A percentile compares a stretch with the other conserved stretches of the same genome.
phyloP scores from a whole-genome alignment of 2,329 filamentous ascomycete genomes.

The Fusarium pseudoanthophilum region DNA sequence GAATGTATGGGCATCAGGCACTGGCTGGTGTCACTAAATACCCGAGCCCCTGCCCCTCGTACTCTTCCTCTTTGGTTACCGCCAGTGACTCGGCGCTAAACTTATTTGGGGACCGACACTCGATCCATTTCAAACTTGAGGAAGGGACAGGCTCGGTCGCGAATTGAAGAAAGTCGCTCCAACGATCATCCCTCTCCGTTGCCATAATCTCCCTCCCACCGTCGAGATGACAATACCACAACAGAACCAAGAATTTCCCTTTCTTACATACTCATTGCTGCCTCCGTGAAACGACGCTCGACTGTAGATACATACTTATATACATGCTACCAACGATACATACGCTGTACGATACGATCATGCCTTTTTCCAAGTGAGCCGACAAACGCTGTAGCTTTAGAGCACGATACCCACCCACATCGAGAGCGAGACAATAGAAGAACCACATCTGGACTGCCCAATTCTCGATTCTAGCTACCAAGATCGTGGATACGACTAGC shows the following conservation, averaged over 20 bases:
- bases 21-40: conserved; percentile 27
- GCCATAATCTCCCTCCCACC: conserved; percentile 10
- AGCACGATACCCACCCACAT: not conserved
- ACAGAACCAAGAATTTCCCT: conserved; percentile 14
- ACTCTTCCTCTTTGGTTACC: conserved; percentile 39
- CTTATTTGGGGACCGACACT: conserved; percentile 51
- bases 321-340: not conserved
- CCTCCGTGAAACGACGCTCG: conserved; percentile 21
- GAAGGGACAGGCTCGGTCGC: conserved; percentile 24
- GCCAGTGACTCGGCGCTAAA: conserved; percentile 42
- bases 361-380: conserved; percentile 21
- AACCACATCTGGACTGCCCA: not conserved
- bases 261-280: conserved; percentile 9
- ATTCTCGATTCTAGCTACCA: conserved; percentile 2
- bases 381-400: conserved; percentile 8
- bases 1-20: conserved; percentile 19
- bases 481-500: conserved; percentile 7
- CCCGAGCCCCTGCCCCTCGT: conserved; percentile 2
- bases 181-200: conserved; percentile 23
- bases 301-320: not conserved
- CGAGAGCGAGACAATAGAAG: conserved; percentile 2
- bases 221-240: conserved; percentile 37
- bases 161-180: conserved; percentile 40
- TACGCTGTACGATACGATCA: conserved; percentile 16
- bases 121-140: conserved; percentile 22